Evolutionary conservation across 208 protist genomes (phyloP), one percentile per base, ranked within the genome.

Genomic region (Trypanosoma scelopori): DNA sequence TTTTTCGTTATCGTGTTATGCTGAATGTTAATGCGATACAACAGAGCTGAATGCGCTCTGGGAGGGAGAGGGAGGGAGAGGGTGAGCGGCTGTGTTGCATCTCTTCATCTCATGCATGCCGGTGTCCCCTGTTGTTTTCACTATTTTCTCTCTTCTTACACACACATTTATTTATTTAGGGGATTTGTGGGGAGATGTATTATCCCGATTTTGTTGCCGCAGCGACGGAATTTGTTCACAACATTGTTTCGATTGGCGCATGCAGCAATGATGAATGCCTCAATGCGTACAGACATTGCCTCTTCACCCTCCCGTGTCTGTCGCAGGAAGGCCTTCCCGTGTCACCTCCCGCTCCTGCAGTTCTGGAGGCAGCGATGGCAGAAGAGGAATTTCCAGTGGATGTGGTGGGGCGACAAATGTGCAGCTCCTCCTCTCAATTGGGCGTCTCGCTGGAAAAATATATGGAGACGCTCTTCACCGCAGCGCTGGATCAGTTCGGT

Each of bases 181-280:
- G 13, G 23, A 18, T 32, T 3, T 45, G 7, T 9, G 20, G 4
- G 11, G 42, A 45, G 43, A 27, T 16, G 15, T 53, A 7, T 25
- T 35, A 18, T 43, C 13, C n/a, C 5, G 1, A 2, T 16, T 57
- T 66, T 51, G 11, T 55, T 20, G 41, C 13, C n/a, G 65, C 78
- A 0, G 52, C 67, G 0, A 59, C 69, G 1, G 50, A 56, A 15
- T 84, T 80, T 57, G 46, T 84, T 27, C 22, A 69, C 37, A 79
- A 84, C 43, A 45, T 79, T 13, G 49, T 80, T 18, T 73, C 76
- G 22, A 43, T 84, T 25, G 78, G 78, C 25, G 74, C 71, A 22
- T 84, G 78, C 42, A 69, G 71, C 12, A 72, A 71, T 42, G 22
- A 46, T 5, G 57, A 42, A 46, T 84, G 78, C 52, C 42, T 56